Evolutionary conservation across 148 eudicot species (phyloP), one percentile per base, ranked within the genome.

Genomic region (Rhododendron mucronatum): DNA sequence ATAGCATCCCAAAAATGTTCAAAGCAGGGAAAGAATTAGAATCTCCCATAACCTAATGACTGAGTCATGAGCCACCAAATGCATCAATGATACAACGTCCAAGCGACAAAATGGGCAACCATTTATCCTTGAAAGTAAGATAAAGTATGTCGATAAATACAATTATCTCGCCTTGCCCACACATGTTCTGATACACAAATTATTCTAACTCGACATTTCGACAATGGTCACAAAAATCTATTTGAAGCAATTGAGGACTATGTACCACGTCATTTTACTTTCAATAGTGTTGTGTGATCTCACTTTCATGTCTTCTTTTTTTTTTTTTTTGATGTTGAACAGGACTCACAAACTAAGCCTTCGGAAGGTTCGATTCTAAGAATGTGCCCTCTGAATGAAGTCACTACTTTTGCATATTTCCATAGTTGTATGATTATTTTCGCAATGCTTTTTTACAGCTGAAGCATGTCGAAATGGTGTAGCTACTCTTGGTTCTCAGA

Each of bases 391-490:
- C 69, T 44, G 57, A 65, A 82, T 82, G 61, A 78, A 53, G 84
- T 77, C 26, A 87, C 85, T 61, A 35, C 74, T 53, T 77, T 76
- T 33, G 26, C 47, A n/a, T 39, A 30, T 55, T 45, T 87, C 14
- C 44, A 48, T 69, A 21, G 71, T 74, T 51, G 67, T 76, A 30
- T 67, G 14, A 67, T 26, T 47, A 28, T 86, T 85, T 13, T 59
- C 61, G 80, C 59, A 35, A 76, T 86, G 84, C 37, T 77, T 80
- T 82, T 83, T 82, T 87, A 88, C 93, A 92, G 96, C 86, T 37
- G 94, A 91, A 84, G 92, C 87, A 47, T 90, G 96, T 88, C 99
- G 93, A 82, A 97, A 92, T 88, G 98, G 98, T 59, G 91, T 90
- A 84, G 88, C 91, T 55, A 78, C 78, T 53, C 92, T 91, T 85